A percentile compares a stretch with the other conserved stretches of the same genome.
phyloP scores from a whole-genome alignment of 192 early-diverging fungal genomes.

The Jimgerdemannia flammicorona region DNA sequence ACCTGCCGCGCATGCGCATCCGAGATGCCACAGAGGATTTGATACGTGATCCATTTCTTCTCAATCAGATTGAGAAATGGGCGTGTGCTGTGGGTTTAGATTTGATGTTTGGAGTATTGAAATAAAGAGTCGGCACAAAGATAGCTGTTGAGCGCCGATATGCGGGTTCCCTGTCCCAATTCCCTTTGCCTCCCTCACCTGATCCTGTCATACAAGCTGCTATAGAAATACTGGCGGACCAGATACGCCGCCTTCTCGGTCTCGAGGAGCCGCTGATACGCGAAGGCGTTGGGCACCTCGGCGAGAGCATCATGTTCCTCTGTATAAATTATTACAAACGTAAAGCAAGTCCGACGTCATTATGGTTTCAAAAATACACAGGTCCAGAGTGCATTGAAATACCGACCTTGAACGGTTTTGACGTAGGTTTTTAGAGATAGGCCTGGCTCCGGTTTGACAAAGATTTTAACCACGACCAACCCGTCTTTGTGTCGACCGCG shows the following conservation, averaged over 20 bases:
- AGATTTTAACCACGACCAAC: constrained; percentile 86
- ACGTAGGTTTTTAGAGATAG: constrained; percentile 51
- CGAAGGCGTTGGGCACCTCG: constrained; percentile 74
- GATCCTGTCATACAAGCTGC: constrained; percentile 95
- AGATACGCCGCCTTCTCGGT: constrained; percentile 89
- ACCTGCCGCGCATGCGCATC: constrained; percentile 65
- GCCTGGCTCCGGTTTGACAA: constrained; percentile 77
- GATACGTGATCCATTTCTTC: constrained; percentile 95
- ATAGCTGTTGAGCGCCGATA: not conserved
- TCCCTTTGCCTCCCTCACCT: constrained; percentile 38
- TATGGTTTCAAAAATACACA: not conserved
- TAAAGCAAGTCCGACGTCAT: not conserved
- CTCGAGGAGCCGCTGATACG: constrained; percentile 77
- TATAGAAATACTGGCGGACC: constrained; percentile 83
- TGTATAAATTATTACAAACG: constrained; percentile 12
- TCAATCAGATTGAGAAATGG: constrained; percentile 86
- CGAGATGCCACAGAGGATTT: constrained; percentile 76
- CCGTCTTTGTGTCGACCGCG: constrained; percentile 78
- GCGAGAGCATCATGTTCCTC: constrained; percentile 61
- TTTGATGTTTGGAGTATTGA: not conserved
- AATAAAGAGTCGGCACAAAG: not conserved
- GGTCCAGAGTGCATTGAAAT: not conserved
- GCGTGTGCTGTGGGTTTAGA: constrained; percentile 61
- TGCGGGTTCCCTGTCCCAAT: not conserved
- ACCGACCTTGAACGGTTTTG: constrained; percentile 53